These are phyloP conservation scores for Mucor plumbeus DNA, from an alignment of 371 early-diverging fungal genomes.

Conservation along the genomic window DNA sequence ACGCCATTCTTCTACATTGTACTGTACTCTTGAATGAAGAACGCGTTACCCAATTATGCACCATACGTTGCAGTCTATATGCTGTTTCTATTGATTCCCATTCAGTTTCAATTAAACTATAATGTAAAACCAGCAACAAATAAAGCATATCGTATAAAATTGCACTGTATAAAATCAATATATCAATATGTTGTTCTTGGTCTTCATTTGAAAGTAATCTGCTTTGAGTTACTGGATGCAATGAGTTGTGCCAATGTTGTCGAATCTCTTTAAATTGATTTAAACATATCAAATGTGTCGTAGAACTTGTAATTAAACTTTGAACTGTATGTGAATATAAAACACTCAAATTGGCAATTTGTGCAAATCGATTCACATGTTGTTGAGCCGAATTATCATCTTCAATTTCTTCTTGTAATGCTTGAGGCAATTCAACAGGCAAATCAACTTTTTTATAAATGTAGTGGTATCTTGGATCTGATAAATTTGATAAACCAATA, in stretches of 20 bases:
- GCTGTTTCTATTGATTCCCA: constrained; percentile 23
- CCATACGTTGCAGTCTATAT: constrained; percentile 29
- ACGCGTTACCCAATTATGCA: constrained; percentile 18
- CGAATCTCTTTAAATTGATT: constrained; percentile 26
- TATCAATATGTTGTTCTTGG: constrained; percentile 21
- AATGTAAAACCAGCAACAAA: constrained; percentile 17
- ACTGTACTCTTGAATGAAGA: constrained; percentile 20
- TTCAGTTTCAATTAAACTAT: constrained; percentile 13
- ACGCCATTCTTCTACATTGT: constrained; percentile 26
- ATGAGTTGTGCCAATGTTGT: constrained; percentile 29
- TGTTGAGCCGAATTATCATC: constrained; percentile 10
- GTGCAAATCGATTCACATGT: constrained; percentile 25
- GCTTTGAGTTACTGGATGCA: constrained; percentile 22
- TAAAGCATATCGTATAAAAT: constrained; percentile 31
- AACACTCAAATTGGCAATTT: constrained; percentile 25
- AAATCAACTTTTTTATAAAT: constrained; percentile 17
- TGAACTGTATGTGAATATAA: constrained; percentile 31
- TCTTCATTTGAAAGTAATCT: constrained; percentile 1
- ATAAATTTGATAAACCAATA: constrained; percentile 23
- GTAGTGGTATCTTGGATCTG: constrained; percentile 8
- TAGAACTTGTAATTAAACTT: constrained; percentile 18
- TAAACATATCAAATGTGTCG: constrained; percentile 22
- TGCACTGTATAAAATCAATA: constrained; percentile 25
- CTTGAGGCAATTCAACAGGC: constrained; percentile 27
- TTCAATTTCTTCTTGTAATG: constrained; percentile 17